These are phyloP conservation scores for Candida mesenterica DNA, from an alignment of 1,139 yeast species.

Conservation along the genomic window DNA sequence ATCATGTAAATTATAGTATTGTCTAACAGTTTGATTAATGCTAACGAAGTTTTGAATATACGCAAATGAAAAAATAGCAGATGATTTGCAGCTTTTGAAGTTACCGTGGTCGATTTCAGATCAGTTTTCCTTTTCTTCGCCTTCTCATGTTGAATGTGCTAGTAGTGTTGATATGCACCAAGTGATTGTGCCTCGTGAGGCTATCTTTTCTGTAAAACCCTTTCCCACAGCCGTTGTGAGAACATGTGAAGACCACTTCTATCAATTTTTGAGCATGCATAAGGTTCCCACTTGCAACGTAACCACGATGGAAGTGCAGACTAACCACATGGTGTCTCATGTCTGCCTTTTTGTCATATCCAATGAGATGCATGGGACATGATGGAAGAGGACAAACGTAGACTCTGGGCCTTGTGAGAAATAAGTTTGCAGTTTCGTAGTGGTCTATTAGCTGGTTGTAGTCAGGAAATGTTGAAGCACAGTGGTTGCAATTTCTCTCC, in stretches of 20 bases:
- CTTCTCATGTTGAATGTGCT: slow-evolving; percentile 11
- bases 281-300: slow-evolving; percentile 17
- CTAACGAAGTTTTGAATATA: too few species aligned
- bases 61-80: too few species aligned
- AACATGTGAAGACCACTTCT: slow-evolving; percentile 16
- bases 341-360: slow-evolving; percentile 59
- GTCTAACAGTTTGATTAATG: too few species aligned
- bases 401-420: slow-evolving; percentile 12
- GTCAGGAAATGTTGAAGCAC: slow-evolving; percentile 10
- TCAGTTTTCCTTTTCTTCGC: background rate
- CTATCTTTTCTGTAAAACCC: slow-evolving; percentile 59
- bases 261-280: slow-evolving; percentile 7
- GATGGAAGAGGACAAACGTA: slow-evolving; percentile 49
- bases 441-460: slow-evolving; percentile 14
- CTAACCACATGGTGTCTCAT: slow-evolving; percentile 59
- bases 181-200: slow-evolving; percentile 49
- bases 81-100: background rate
- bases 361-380: slow-evolving; percentile 64
- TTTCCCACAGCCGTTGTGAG: slow-evolving; percentile 45
- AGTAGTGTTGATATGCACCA: slow-evolving; percentile 45
- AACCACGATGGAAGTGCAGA: slow-evolving; percentile 42
- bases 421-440: slow-evolving; percentile 11
- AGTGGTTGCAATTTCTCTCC: slow-evolving; percentile 14
- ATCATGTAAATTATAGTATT: too few species aligned
- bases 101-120: slow-evolving; percentile 1